A percentile compares a stretch with the other conserved stretches of the same genome.
Conservation (phyloP, 176 grass and related monocot genomes). For the Secale cereale region DNA sequence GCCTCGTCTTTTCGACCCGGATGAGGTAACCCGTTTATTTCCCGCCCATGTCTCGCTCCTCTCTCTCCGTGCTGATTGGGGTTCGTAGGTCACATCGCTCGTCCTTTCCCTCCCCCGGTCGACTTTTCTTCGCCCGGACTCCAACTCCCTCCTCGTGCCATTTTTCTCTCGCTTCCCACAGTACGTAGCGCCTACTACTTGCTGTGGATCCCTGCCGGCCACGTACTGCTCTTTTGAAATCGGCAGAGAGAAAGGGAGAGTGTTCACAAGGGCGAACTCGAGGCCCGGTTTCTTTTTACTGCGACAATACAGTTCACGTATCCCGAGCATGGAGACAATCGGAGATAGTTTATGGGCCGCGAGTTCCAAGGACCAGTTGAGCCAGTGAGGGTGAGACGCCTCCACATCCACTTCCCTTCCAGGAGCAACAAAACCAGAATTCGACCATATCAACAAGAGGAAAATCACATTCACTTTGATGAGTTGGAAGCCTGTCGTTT, state of each 20-base stretch:
- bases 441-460: not conserved
- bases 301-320: not conserved
- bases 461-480: not conserved
- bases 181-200: too few species aligned
- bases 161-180: not conserved
- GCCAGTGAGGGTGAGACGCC: not conserved
- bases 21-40: constrained; percentile 20
- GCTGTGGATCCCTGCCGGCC: too few species aligned
- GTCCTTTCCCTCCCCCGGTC: not conserved
- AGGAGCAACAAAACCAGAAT: not conserved
- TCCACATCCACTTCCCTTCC: not conserved
- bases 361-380: not conserved
- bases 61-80: not conserved
- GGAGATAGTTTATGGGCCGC: not conserved
- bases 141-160: not conserved
- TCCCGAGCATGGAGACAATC: not conserved
- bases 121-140: not conserved
- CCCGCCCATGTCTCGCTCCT: not conserved
- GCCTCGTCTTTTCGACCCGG: not conserved
- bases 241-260: too few species aligned
- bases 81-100: constrained; percentile 8
- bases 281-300: not conserved
- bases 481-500: constrained; percentile 7
- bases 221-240: too few species aligned
- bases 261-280: too few species aligned